Evolutionary conservation across 1,284 basidiomycete genomes (phyloP), one percentile per base, ranked within the genome.

Genomic region (Pterulicium gracile): DNA sequence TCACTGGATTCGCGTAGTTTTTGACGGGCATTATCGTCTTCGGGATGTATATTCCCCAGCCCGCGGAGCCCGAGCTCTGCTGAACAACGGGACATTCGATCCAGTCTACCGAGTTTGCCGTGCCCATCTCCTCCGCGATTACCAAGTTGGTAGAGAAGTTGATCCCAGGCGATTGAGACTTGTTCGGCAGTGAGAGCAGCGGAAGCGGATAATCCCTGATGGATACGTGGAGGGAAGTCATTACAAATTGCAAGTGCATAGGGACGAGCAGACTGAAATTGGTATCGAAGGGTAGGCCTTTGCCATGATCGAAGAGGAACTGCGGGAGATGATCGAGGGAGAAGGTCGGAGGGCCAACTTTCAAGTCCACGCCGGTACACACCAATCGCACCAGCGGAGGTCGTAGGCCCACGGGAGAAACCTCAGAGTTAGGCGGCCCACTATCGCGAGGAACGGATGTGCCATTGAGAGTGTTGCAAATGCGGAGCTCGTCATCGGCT

Each of bases 11-110:
- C 2, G 90, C 89, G 59, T 95, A 98, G 18, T 83, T 88, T 64
- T 98, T 98, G 56, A 94, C 85, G 0, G 94, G 88, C 88, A 95
- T 95, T 48, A 93, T 84, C 0, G 92, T 93, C 62, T 95, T 97
- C 0, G 92, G 91, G 23, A 97, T 74, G 32, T 70, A 60, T 18
- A 96, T 66, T 3, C 68, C 66, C 45, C 94, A 75, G 15, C 77
- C 77, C 12, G 66, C 59, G 22, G 73, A 60, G 34, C 79, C 77
- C 22, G 74, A 70, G 43, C 75, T 65, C 2, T 62, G 59, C 17
- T 74, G 70, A 35, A 87, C 66, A 46, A 94, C 69, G 3, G 71
- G 67, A 53, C 81, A 85, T 3, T 78, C 64, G 21, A 92, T 66
- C 75, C 84, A 86, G 46, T 88, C 74, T 19, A 87, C 75, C 0